Base-by-base conservation (phyloP, 805 yeast genomes). In the Metschnikowia lunata region DNA sequence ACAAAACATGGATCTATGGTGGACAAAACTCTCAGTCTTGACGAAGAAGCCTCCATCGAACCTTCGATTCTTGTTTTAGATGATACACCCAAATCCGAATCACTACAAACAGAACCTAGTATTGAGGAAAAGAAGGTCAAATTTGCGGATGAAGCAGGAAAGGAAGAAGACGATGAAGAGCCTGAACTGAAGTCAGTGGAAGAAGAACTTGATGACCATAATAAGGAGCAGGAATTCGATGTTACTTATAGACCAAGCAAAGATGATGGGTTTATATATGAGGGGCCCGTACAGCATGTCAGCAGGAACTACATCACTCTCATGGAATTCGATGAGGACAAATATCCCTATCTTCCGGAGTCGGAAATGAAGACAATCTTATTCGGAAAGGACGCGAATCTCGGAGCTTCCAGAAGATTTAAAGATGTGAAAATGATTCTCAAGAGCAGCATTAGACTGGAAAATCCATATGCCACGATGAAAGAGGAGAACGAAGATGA, bases 231-330 rank as follows among this genome's bases (percentile, higher is more conserved):
- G 15, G 34, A 31, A 13, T 2, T 6, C 15, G 34, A 10, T 13
- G 32, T 40, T 13, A 44, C 46, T 15, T 46, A 50, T 43, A 26
- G 50, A 27, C 41, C 36, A 1, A 32, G 42, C 13, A 43, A 35
- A 26, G 51, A 51, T 18, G 51, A 51, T 18, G 53, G 58, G 8
- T 61, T 58, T 26, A 48, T 69, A 0, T 80, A 72, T 53, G 83
- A 82, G 59, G 95, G 95, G 0, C 95, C 95, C 1, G 62, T 69
- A 2, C 88, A 82, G 55, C 71, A 71, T 42, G 80, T 83, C 2
- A 71, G 80, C 1, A 70, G 77, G 30, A 80, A 82, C 52, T 67
- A 67, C 34, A 60, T 88, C 0, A 70, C 78, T 1, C 66, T 85
- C 36, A 71, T 80, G 47, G 76, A 76, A 31, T 78, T 79, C 50